A percentile compares a stretch with the other conserved stretches of the same genome.
phyloP scores from a whole-genome alignment of 257 asterid species.

The Craterostigma plantagineum region DNA sequence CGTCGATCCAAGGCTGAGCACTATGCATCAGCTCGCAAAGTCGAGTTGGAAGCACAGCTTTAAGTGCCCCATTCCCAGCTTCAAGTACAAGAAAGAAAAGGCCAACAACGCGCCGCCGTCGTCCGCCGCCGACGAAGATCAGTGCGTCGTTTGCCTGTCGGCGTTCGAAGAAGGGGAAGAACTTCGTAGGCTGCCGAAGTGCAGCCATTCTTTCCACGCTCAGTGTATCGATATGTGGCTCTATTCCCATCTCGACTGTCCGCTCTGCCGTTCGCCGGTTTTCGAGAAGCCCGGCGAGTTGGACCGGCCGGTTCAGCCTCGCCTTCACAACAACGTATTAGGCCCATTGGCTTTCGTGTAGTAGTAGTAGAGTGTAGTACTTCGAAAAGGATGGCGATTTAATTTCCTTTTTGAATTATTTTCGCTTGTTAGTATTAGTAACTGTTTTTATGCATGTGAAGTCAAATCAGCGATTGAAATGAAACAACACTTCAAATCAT shows the following conservation, averaged over 20 bases:
- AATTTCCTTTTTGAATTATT: too few relatives aligned
- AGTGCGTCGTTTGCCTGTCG: conserved; percentile 56
- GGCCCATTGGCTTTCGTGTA: too few relatives aligned
- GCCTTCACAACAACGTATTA: too few relatives aligned
- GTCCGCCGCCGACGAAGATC: conserved; percentile 10
- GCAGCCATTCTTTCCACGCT: conserved; percentile 58
- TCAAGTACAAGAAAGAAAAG: conserved; percentile 37
- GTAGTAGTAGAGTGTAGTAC: too few relatives aligned
- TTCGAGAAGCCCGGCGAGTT: too few relatives aligned
- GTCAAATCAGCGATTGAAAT: too few relatives aligned
- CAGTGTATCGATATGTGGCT: conserved; percentile 78
- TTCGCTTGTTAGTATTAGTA: too few relatives aligned
- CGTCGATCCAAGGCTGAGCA: background rate
- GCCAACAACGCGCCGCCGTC: conserved; percentile 2
- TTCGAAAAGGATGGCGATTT: too few relatives aligned
- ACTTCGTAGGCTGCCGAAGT: conserved; percentile 31
- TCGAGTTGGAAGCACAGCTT: conserved; percentile 9
- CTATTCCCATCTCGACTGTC: conserved; percentile 46
- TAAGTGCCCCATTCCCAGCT: conserved; percentile 17
- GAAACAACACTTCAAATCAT: too few relatives aligned
- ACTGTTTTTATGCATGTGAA: too few relatives aligned
- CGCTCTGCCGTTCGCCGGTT: conserved; percentile 55
- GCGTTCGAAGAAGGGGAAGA: conserved; percentile 54
- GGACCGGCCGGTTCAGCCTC: too few relatives aligned
- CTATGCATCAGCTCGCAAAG: background rate